phyloP scores from a whole-genome alignment of 306 rosid genomes.

The Quercus parvula region DNA sequence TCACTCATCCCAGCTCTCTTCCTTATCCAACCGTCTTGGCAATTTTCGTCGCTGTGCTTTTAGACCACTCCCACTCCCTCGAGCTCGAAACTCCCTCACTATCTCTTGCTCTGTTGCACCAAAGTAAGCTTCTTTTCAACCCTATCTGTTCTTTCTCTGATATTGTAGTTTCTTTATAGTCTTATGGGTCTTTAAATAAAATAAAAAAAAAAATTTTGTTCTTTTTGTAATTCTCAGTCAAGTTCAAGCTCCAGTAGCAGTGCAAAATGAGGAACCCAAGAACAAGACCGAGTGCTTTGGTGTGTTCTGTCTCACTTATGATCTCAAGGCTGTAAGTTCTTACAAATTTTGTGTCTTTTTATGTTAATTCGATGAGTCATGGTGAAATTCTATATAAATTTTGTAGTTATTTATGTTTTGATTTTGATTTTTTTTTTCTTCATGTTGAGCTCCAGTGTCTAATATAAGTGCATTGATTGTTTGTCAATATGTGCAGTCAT shows the following conservation, averaged over 20 bases:
- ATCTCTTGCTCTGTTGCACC: conserved; percentile 77
- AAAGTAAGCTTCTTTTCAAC: conserved; percentile 41
- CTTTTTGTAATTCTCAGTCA: conserved; percentile 39
- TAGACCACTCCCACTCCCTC: conserved; percentile 28
- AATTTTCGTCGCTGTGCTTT: conserved; percentile 32
- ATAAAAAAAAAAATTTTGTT: not conserved
- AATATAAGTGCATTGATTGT: not conserved
- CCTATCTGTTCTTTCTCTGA: not conserved
- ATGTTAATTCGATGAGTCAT: not conserved
- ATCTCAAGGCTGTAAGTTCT: conserved; percentile 78
- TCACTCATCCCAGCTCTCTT: conserved; percentile 48
- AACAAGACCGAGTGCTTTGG: conserved; percentile 78
- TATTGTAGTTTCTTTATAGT: not conserved
- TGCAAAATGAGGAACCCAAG: conserved; percentile 39
- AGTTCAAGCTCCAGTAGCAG: conserved; percentile 60
- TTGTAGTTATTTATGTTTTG: not conserved
- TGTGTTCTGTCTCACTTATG: conserved; percentile 89
- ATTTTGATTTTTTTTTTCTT: not conserved
- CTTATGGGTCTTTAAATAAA: not conserved
- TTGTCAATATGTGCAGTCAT: conserved; percentile 20
- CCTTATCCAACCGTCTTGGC: conserved; percentile 41
- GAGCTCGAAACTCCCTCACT: conserved; percentile 25
- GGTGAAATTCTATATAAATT: not conserved
- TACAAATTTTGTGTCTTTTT: conserved; percentile 1
- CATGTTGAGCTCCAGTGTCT: conserved; percentile 15